These are phyloP conservation scores for Mycena polygramma DNA, from an alignment of 768 basidiomycete species.

Conservation along the genomic window DNA sequence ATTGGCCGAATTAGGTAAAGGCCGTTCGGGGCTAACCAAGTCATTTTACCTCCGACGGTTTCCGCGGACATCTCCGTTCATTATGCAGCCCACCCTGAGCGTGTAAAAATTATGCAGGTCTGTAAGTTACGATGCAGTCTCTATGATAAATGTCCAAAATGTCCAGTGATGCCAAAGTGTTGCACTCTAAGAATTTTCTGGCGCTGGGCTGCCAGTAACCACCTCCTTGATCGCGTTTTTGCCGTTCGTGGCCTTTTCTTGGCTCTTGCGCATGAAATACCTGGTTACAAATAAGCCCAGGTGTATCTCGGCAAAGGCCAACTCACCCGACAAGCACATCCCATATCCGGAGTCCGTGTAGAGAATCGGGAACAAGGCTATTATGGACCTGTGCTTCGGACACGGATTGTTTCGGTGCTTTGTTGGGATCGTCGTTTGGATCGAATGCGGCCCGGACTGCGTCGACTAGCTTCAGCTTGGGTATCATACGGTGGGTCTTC, in stretches of 20 bases:
- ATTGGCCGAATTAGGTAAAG: not conserved
- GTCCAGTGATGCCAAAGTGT: not conserved
- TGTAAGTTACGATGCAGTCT: not conserved
- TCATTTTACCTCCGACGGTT: not conserved
- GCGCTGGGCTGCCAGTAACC: constrained; percentile 4
- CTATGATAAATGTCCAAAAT: not conserved
- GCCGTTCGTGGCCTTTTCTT: constrained; percentile 49
- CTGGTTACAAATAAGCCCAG: constrained; percentile 42
- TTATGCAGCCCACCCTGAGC: too few species aligned
- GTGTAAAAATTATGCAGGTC: too few species aligned
- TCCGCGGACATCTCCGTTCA: too few species aligned
- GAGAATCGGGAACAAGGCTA: constrained; percentile 50
- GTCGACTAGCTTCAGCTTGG: constrained; percentile 59
- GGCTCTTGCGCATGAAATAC: constrained; percentile 62
- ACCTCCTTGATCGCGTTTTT: constrained; percentile 46
- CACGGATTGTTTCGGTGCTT: constrained; percentile 65
- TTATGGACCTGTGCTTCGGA: constrained; percentile 66
- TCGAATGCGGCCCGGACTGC: constrained; percentile 63
- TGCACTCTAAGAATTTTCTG: not conserved
- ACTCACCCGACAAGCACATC: constrained; percentile 63
- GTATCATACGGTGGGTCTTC: constrained; percentile 64
- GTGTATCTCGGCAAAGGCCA: not conserved
- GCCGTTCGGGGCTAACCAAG: not conserved
- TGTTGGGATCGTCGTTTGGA: constrained; percentile 61
- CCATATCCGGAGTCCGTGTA: constrained; percentile 72